phyloP scores from a whole-genome alignment of 345 rosid genomes.

The Turritis glabra region DNA sequence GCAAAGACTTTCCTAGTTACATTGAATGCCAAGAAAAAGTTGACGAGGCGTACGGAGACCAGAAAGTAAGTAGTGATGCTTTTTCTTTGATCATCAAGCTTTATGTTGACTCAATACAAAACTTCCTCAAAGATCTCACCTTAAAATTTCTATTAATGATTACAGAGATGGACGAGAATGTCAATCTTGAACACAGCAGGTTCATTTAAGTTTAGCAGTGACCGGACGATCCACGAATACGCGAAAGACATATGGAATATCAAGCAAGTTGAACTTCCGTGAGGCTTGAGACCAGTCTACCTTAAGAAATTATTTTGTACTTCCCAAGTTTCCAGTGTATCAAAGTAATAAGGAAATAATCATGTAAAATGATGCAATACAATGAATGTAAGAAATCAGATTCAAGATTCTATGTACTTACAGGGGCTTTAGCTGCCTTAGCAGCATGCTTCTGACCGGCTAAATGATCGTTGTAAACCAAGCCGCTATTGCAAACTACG shows the following conservation, averaged over 20 bases:
- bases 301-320: background rate
- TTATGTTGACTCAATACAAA: background rate
- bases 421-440: conserved; percentile 24
- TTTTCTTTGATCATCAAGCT: background rate
- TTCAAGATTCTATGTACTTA: background rate
- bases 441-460: conserved; percentile 49
- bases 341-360: conserved; percentile 27
- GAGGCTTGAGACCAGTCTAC: conserved; percentile 16
- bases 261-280: conserved; percentile 52
- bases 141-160: background rate
- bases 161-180: conserved; percentile 81
- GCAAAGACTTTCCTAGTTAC: conserved; percentile 86
- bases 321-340: background rate
- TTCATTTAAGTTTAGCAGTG: conserved; percentile 85
- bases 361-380: conserved; percentile 22
- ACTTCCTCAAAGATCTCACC: background rate
- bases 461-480: conserved; percentile 44
- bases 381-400: conserved; percentile 20
- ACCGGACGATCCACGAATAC: conserved; percentile 78
- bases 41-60: conserved; percentile 67
- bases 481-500: conserved; percentile 55
- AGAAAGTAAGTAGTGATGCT: conserved; percentile 45
- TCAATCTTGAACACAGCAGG: conserved; percentile 83
- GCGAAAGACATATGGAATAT: conserved; percentile 79
- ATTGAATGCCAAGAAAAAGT: conserved; percentile 77